phyloP scores from a whole-genome alignment of 768 basidiomycete species.

The Melanogaster broomeanus region DNA sequence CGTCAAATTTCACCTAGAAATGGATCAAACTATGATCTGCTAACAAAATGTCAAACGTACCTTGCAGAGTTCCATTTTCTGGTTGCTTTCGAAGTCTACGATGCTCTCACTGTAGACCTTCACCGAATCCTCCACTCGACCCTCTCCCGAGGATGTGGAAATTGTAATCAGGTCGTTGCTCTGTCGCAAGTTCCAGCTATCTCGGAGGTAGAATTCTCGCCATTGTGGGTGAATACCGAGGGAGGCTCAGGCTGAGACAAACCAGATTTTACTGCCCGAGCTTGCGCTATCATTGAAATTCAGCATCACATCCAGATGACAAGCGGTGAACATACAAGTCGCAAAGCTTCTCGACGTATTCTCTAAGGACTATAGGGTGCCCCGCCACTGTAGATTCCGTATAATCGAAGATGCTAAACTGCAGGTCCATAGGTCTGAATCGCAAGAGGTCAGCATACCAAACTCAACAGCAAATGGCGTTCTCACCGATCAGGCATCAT shows the following conservation, averaged over 20 bases:
- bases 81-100: constrained; percentile 54
- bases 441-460: constrained; percentile 4
- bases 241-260: constrained; percentile 49
- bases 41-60: constrained; percentile 36
- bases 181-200: constrained; percentile 50
- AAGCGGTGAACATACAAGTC: constrained; percentile 41
- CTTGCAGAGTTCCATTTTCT: constrained; percentile 54
- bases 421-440: constrained; percentile 58
- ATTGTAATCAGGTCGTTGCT: constrained; percentile 29
- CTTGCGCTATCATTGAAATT: constrained; percentile 35
- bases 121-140: neutral
- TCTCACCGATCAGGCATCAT: constrained; percentile 60
- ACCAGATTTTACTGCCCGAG: constrained; percentile 20
- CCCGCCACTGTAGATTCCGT: constrained; percentile 24
- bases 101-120: constrained; percentile 46
- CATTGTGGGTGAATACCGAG: constrained; percentile 38
- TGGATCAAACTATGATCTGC: constrained; percentile 2
- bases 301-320: neutral
- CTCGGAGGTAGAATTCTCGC: constrained; percentile 46
- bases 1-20: constrained; percentile 47
- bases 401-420: constrained; percentile 43
- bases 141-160: constrained; percentile 2
- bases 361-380: constrained; percentile 44
- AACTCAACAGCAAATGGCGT: neutral
- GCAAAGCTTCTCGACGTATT: constrained; percentile 42